Percentiles rank a stretch among this genome's conserved stretches.
Evolutionary conservation across 2,329 filamentous ascomycete genomes (phyloP).

Genomic region (Phyllachora maydis): DNA sequence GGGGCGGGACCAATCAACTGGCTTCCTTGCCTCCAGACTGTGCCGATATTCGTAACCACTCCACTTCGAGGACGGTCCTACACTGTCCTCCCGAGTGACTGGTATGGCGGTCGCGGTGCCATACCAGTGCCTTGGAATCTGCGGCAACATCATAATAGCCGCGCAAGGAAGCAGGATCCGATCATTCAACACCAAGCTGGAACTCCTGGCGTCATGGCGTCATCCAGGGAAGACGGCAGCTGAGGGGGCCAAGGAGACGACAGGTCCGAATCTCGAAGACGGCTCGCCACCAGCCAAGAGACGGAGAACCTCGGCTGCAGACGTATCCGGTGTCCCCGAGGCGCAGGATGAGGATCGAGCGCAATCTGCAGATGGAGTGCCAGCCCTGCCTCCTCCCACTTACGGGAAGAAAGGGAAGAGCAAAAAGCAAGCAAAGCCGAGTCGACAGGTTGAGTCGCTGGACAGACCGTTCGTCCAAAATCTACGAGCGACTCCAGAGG

Average conservation of each 20-base stretch:
- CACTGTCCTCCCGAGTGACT: too few species aligned
- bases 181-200: slow-evolving; percentile 38
- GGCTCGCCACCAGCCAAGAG: slow-evolving; percentile 10
- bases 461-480: slow-evolving; percentile 54
- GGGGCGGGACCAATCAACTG: too few species aligned
- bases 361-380: slow-evolving; percentile 9
- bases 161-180: slow-evolving; percentile 55
- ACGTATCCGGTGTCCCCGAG: slow-evolving; percentile 2
- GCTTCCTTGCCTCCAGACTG: too few species aligned
- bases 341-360: slow-evolving; percentile 5
- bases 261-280: slow-evolving; percentile 5
- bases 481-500: slow-evolving; percentile 40
- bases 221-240: slow-evolving; percentile 19
- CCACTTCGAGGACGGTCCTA: too few species aligned
- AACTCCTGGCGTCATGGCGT: slow-evolving; percentile 42
- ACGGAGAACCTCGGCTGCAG: slow-evolving; percentile 6
- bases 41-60: too few species aligned
- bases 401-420: slow-evolving; percentile 7
- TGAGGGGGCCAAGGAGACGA: too few species aligned
- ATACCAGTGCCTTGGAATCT: slow-evolving; percentile 40
- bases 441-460: slow-evolving; percentile 8
- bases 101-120: slow-evolving; percentile 34
- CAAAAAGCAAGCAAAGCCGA: slow-evolving; percentile 1
- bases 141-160: slow-evolving; percentile 43
- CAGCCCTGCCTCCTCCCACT: too few species aligned